Evolutionary conservation across 129 eudicot species (phyloP).

Genomic region (Pulicaria dysenterica): DNA sequence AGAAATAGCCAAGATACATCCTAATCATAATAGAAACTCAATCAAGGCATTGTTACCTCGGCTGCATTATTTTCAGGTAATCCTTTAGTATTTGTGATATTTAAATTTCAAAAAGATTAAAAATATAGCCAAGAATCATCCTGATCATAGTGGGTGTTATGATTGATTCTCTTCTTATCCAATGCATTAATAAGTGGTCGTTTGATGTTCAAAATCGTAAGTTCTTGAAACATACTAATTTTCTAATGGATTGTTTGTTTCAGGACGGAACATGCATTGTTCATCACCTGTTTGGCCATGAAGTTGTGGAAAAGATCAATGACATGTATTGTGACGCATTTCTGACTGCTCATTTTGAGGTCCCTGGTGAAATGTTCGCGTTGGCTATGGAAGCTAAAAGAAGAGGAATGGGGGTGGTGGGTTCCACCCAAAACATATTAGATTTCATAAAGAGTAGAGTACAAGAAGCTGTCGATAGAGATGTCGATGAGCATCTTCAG

Average conservation of each 20-base stretch:
- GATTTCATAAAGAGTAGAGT: conserved; percentile 81
- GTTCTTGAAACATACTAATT: neutral
- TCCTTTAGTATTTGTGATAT: neutral
- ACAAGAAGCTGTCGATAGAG: conserved; percentile 83
- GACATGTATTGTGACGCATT: conserved; percentile 97
- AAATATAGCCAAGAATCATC: too few relatives aligned
- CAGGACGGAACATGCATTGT: conserved; percentile 98
- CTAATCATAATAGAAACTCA: conserved; percentile 62
- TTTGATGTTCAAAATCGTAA: too few relatives aligned
- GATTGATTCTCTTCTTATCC: too few relatives aligned
- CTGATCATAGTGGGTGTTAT: too few relatives aligned
- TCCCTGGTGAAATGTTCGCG: conserved; percentile 98
- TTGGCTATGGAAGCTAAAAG: conserved; percentile 97
- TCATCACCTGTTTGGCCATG: conserved; percentile 92
- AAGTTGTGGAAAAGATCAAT: conserved; percentile 86
- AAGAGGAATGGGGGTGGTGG: conserved; percentile 99
- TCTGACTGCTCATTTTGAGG: conserved; percentile 97
- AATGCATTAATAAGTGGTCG: too few relatives aligned
- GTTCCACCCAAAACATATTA: conserved; percentile 91
- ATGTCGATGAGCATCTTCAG: conserved; percentile 87
- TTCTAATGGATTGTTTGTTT: conserved; percentile 10
- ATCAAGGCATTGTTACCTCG: conserved; percentile 78
- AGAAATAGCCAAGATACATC: conserved; percentile 86
- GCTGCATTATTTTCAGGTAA: conserved; percentile 82
- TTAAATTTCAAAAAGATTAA: neutral